These are phyloP conservation scores for Vitis amurensis DNA, from an alignment of 164 flowering plant genomes.

Conservation along the genomic window DNA sequence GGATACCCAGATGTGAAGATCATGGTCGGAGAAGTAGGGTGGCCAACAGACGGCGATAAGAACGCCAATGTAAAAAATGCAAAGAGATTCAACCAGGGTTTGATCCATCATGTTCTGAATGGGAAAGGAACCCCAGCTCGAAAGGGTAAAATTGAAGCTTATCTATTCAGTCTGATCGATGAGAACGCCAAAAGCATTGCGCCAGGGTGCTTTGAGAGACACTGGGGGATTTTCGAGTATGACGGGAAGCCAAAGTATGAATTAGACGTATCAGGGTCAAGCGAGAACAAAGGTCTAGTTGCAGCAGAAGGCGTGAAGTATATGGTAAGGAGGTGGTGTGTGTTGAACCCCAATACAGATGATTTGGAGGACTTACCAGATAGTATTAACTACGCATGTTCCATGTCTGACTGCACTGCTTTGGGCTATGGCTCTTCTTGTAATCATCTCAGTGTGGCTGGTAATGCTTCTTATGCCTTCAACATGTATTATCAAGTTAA, in stretches of 20 bases:
- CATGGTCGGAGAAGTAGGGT: conserved; percentile 89
- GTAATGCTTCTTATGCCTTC: conserved; percentile 84
- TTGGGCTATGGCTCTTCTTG: conserved; percentile 75
- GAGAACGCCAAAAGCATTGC: conserved; percentile 73
- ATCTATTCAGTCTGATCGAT: conserved; percentile 81
- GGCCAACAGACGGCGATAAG: conserved; percentile 93
- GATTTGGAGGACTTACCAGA: conserved; percentile 35
- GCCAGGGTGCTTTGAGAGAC: conserved; percentile 89
- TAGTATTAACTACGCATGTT: conserved; percentile 63
- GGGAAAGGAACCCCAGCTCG: conserved; percentile 72
- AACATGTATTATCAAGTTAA: conserved; percentile 75
- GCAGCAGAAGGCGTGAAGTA: conserved; percentile 64
- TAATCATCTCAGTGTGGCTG: conserved; percentile 39
- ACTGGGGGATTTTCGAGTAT: conserved; percentile 90
- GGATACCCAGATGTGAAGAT: conserved; percentile 70
- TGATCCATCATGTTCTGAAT: conserved; percentile 53
- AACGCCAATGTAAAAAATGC: conserved; percentile 62
- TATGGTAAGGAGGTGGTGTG: conserved; percentile 61
- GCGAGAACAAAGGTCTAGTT: conserved; percentile 32
- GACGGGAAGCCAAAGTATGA: conserved; percentile 90
- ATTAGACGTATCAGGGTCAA: conserved; percentile 51
- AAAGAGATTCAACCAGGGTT: conserved; percentile 74
- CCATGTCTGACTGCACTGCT: conserved; percentile 71
- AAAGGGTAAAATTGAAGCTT: conserved; percentile 52
- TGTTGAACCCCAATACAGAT: conserved; percentile 34